phyloP scores from a whole-genome alignment of 805 yeast genomes.

The Diddensiella santjacobensis region DNA sequence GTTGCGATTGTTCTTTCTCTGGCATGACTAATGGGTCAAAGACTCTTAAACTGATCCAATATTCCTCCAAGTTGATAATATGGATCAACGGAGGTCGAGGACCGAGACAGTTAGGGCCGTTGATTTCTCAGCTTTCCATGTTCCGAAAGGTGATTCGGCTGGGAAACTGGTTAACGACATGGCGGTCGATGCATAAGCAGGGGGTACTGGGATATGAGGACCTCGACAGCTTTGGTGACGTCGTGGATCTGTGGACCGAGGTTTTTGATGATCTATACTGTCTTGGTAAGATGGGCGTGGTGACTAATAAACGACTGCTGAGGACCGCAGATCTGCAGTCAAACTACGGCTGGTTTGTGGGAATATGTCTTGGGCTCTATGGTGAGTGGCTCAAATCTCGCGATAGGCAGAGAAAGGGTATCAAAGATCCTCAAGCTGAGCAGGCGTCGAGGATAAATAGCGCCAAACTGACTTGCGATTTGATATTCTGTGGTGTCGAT shows the following conservation, averaged over 20 bases:
- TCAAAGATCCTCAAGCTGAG: not conserved
- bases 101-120: conserved; percentile 17
- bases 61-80: conserved; percentile 26
- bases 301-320: conserved; percentile 18
- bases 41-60: conserved; percentile 30
- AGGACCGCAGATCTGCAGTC: conserved; percentile 26
- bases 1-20: no score
- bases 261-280: conserved; percentile 30
- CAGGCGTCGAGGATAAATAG: conserved; percentile 12
- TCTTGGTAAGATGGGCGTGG: conserved; percentile 27
- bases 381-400: conserved; percentile 13
- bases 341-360: conserved; percentile 26
- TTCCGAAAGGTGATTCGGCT: conserved; percentile 31
- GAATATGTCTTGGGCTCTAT: conserved; percentile 23
- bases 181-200: conserved; percentile 7
- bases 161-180: conserved; percentile 28
- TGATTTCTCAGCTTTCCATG: conserved; percentile 27
- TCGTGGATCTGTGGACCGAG: conserved; percentile 28
- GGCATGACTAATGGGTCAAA: no score
- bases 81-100: conserved; percentile 12
- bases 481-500: conserved; percentile 29
- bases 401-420: conserved; percentile 1
- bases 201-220: conserved; percentile 4
- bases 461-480: conserved; percentile 28
- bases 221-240: conserved; percentile 14